These are phyloP conservation scores for Cyclocybe aegerita DNA, from an alignment of 768 basidiomycete species.

Conservation along the genomic window DNA sequence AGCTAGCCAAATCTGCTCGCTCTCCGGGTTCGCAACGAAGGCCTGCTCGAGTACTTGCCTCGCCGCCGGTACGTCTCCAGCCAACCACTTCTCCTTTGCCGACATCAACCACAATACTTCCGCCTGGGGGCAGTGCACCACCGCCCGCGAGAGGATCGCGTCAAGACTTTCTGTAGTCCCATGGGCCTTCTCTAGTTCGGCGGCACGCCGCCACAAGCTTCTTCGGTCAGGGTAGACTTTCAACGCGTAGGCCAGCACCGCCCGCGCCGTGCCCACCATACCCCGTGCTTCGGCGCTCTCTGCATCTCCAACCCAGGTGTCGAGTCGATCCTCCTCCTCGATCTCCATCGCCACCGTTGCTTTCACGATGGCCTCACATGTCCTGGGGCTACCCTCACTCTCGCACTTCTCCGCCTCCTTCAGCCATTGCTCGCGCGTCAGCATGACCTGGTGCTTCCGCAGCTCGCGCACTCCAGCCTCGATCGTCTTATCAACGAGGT, in stretches of 20 bases:
- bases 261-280: conserved; percentile 79
- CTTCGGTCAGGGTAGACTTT: conserved; percentile 87
- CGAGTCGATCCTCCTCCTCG: conserved; percentile 90
- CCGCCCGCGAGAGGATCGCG: conserved; percentile 78
- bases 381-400: conserved; percentile 76
- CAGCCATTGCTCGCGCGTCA: conserved; percentile 93
- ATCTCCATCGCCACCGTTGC: conserved; percentile 92
- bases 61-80: conserved; percentile 87
- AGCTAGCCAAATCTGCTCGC: conserved; percentile 96
- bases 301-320: conserved; percentile 91
- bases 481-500: conserved; percentile 85
- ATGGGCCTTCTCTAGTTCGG: conserved; percentile 90
- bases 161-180: conserved; percentile 78
- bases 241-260: conserved; percentile 87
- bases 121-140: conserved; percentile 90
- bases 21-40: conserved; percentile 94
- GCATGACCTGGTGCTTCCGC: conserved; percentile 78
- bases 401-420: conserved; percentile 95
- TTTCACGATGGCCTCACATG: conserved; percentile 93
- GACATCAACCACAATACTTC: conserved; percentile 98
- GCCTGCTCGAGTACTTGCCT: conserved; percentile 86
- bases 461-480: conserved; percentile 80
- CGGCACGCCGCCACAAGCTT: conserved; percentile 87
- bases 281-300: conserved; percentile 76
- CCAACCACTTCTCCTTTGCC: conserved; percentile 96